Conservation (phyloP, 2,329 filamentous ascomycete species). For the Nectriaceae sp. region DNA sequence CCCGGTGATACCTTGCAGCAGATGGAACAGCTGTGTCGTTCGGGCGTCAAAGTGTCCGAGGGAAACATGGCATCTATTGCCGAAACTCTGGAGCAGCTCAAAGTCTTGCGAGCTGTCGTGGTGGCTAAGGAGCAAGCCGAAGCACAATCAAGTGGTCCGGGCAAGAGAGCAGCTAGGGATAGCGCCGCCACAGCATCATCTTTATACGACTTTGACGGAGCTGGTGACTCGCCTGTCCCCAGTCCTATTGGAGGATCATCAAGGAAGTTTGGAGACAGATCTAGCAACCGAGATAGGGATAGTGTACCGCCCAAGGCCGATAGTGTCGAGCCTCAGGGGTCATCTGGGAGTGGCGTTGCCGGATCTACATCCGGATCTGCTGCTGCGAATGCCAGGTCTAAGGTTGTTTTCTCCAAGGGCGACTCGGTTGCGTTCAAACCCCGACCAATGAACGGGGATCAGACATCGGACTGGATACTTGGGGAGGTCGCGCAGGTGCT, state of each 20-base stretch:
- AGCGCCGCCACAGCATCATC: constrained; percentile 34
- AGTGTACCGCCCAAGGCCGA: constrained; percentile 58
- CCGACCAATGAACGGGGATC: constrained; percentile 51
- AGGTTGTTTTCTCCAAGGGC: constrained; percentile 60
- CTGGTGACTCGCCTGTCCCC: constrained; percentile 47
- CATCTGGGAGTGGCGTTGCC: constrained; percentile 34
- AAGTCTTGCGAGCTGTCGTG: constrained; percentile 44
- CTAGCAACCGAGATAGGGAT: constrained; percentile 47
- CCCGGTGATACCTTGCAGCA: constrained; percentile 40
- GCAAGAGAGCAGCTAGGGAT: constrained; percentile 30
- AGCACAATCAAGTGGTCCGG: constrained; percentile 32
- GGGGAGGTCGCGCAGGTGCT: constrained; percentile 76
- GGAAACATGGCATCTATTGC: constrained; percentile 39
- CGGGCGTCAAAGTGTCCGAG: constrained; percentile 44
- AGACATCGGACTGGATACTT: constrained; percentile 66
- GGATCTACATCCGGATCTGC: constrained; percentile 11
- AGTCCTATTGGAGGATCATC: constrained; percentile 41
- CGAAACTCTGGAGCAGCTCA: constrained; percentile 43
- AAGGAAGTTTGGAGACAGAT: constrained; percentile 38
- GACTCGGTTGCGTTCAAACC: constrained; percentile 69
- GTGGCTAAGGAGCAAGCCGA: constrained; percentile 45
- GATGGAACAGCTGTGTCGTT: constrained; percentile 46
- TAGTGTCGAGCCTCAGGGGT: constrained; percentile 56
- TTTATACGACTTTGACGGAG: constrained; percentile 47
- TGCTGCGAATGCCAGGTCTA: constrained; percentile 40